A percentile compares a stretch with the other conserved stretches of the same genome.
Evolutionary conservation across 2,329 filamentous ascomycete species (phyloP).

Genomic region (Ophiostoma australiae): DNA sequence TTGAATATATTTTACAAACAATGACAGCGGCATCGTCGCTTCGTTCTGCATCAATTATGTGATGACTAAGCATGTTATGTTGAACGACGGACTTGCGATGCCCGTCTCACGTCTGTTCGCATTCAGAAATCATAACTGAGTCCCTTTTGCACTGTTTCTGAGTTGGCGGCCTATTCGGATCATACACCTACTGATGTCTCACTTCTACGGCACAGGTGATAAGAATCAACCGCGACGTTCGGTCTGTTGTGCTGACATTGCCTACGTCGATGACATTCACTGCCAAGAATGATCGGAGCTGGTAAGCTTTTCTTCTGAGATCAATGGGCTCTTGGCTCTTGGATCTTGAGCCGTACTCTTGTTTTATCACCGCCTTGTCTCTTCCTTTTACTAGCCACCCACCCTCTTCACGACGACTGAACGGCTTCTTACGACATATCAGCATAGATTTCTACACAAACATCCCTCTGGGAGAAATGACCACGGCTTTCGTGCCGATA

Average conservation of each 20-base stretch:
- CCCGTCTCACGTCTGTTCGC: neutral
- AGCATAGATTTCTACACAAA: neutral
- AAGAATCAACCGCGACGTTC: neutral
- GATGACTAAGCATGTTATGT: neutral
- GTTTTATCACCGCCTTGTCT: neutral
- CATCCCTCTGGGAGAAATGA: neutral
- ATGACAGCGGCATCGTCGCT: too few relatives aligned
- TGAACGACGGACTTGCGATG: neutral
- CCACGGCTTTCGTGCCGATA: neutral
- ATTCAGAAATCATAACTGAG: too few relatives aligned
- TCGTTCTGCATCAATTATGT: neutral
- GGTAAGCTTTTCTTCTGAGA: neutral
- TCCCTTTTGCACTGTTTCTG: too few relatives aligned
- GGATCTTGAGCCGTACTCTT: neutral
- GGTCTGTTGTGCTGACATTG: neutral
- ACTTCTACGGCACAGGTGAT: constrained; percentile 1
- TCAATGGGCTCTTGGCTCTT: neutral
- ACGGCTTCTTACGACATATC: neutral
- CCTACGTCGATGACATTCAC: neutral
- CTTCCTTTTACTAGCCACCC: neutral
- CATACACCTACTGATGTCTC: neutral
- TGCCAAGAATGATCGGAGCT: constrained; percentile 1
- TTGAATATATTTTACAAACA: too few relatives aligned
- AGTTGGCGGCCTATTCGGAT: neutral
- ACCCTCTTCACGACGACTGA: neutral